Conservation (phyloP, 768 basidiomycete species). For the Brasilioporus rufonigricans region DNA sequence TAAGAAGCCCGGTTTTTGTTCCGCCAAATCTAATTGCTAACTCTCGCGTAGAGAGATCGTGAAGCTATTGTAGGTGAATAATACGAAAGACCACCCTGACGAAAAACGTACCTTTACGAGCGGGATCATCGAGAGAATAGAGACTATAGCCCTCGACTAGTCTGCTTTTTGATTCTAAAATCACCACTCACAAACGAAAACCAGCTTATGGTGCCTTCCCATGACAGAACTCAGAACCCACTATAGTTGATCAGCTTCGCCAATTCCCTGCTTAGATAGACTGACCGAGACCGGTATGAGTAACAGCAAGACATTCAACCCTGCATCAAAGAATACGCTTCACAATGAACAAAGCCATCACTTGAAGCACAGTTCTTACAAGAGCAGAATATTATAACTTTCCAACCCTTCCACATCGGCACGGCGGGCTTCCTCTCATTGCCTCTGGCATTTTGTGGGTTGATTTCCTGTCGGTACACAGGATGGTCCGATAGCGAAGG, state of each 20-base stretch:
- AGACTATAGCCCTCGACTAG: slow-evolving; percentile 41
- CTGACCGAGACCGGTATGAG: slow-evolving; percentile 69
- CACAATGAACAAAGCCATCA: background rate
- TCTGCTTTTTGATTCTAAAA: background rate
- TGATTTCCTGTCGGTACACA: slow-evolving; percentile 1
- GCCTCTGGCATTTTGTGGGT: background rate
- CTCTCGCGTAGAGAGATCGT: slow-evolving; percentile 74
- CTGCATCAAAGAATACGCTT: slow-evolving; percentile 33
- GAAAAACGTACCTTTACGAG: slow-evolving; percentile 58
- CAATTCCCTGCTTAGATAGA: background rate
- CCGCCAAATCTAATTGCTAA: slow-evolving; percentile 75
- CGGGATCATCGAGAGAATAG: slow-evolving; percentile 70
- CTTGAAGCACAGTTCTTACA: slow-evolving; percentile 38
- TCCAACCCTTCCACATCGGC: slow-evolving; percentile 50
- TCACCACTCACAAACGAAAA: slow-evolving; percentile 56
- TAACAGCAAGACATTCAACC: slow-evolving; percentile 67
- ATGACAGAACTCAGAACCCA: slow-evolving; percentile 54
- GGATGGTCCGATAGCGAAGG: slow-evolving; percentile 23
- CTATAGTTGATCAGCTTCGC: slow-evolving; percentile 32
- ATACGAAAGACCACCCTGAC: background rate
- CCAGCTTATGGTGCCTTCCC: slow-evolving; percentile 47
- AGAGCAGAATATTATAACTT: slow-evolving; percentile 50
- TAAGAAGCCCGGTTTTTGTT: slow-evolving; percentile 72
- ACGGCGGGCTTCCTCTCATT: slow-evolving; percentile 8
- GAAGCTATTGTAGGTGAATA: slow-evolving; percentile 44